Evolutionary conservation across 2,329 filamentous ascomycete genomes (phyloP), one percentile per base, ranked within the genome.

Genomic region (Arthrocladium fulminans): DNA sequence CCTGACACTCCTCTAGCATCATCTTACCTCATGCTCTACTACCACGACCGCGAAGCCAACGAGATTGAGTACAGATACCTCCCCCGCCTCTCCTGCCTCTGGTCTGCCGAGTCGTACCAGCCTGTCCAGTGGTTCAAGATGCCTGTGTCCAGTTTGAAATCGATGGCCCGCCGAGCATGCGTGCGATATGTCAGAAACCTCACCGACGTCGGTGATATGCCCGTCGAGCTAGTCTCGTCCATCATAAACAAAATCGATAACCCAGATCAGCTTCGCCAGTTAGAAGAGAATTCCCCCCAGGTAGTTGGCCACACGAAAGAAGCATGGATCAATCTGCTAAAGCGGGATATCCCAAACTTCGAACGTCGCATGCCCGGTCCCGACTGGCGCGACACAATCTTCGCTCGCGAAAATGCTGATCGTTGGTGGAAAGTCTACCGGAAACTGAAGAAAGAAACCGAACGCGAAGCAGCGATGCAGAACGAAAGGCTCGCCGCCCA

Each of bases 341-440:
- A 79, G 45, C 79, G 81, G 41, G 81, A 95, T 59, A 86, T 95
- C 53, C 80, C 81, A 10, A 23, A 23, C 1, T 69, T 78, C 48
- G 72, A 81, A 34, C n/a, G 19, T 12, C 34, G 25, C 13, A 25
- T 47, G 22, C 44, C 44, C 3, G 30, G 39, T 3, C 7, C 27
- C 27, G 23, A 47, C 22, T 47, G 34, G 32, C 35, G 68, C 70
- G 39, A 80, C 84, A 61, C 76, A 79, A 22, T 77, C 81, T 56
- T 71, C 79, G 20, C 85, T 86, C 19, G 41, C 0, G 73, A 74
- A 48, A 75, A 86, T 53, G 79, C 83, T 0, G 71, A 72, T 29
- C 80, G 80, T 51, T 96, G 88, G 88, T 80, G 83, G 62, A 80
- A 83, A 48, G 74, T 94, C 12, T 96, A 94, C 68, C 71, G 75